Evolutionary conservation across 306 rosid genomes (phyloP), one percentile per base, ranked within the genome.

Genomic region (Prinsepia uniflora): DNA sequence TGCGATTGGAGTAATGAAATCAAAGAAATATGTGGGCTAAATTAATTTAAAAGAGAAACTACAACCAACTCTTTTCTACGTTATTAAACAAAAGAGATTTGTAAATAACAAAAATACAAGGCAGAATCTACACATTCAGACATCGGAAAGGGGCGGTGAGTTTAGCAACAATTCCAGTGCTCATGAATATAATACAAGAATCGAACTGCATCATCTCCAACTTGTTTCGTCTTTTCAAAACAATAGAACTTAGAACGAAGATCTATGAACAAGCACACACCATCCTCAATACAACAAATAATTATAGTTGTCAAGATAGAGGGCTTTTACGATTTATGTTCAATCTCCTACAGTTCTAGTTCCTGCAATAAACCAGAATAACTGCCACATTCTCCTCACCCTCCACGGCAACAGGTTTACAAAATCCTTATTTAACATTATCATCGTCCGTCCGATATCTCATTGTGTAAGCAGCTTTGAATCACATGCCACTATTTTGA

Each of bases 401-500:
- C 76, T 73, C 72, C 43, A 61, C 10, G 6, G 24, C 75, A 67
- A 66, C 76, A 52, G 45, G 46, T 42, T 34, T 60, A 41, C 15
- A 5, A 60, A 64, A 66, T 58, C 22, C 47, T 68, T 61, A 73
- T 56, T 68, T 42, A 62, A 24, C 61, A 50, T 49, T 20, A 42
- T 76, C 78, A 39, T 63, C 66, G 59, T 60, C 66, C 40, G 68
- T 67, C 58, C 20, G 62, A 49, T 72, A 75, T 17, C 77, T 79
- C 78, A 93, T 74, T 90, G 96, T 4, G 89, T 36, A 75, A 90
- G 97, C 84, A 94, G 76, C 89, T 90, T 90, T n/a, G 98, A 90
- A 75, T 94, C 97, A 24, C 98, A 94, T 13, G 98, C 98, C 72
- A 94, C 98, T 39, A 94, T 94, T 80, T 94, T 94, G 70, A 94